These are phyloP conservation scores for Trichophyton simii DNA, from an alignment of 2,329 filamentous ascomycete species.

Conservation along the genomic window DNA sequence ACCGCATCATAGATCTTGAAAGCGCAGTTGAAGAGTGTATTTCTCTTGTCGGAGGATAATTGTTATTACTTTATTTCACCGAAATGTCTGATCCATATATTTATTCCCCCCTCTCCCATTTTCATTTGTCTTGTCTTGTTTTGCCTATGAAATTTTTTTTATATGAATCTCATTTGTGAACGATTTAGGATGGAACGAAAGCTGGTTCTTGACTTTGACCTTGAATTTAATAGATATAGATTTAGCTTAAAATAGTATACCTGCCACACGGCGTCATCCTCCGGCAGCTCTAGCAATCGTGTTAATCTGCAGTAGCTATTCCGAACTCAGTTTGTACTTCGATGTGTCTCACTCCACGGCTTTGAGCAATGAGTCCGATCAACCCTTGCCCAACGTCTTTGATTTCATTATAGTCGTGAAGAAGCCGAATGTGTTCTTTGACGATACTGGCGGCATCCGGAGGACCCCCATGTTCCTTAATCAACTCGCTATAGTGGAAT, in stretches of 20 bases:
- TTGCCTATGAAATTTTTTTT: not conserved
- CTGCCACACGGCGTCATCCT: not conserved
- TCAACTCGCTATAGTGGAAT: constrained; percentile 2
- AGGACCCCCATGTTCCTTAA: not conserved
- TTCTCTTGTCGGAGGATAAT: constrained; percentile 34
- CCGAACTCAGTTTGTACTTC: constrained; percentile 33
- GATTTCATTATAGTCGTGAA: constrained; percentile 60
- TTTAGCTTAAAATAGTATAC: not conserved
- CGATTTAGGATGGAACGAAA: not conserved
- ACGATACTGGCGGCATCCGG: constrained; percentile 42
- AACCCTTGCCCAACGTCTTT: constrained; percentile 55
- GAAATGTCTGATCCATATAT: not conserved
- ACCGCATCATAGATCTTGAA: constrained; percentile 42
- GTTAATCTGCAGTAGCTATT: constrained; percentile 25
- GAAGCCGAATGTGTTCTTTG: constrained; percentile 49
- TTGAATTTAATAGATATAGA: not conserved
- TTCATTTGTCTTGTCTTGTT: not conserved
- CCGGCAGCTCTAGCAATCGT: constrained; percentile 1
- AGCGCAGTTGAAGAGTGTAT: constrained; percentile 45
- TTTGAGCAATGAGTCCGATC: constrained; percentile 55
- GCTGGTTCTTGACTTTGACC: not conserved
- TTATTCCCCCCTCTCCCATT: not conserved
- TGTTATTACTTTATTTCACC: not conserved
- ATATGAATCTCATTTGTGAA: constrained; percentile 1
- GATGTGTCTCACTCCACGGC: constrained; percentile 43